Conservation (phyloP, 768 basidiomycete genomes). For the Mycena sanguinolenta region DNA sequence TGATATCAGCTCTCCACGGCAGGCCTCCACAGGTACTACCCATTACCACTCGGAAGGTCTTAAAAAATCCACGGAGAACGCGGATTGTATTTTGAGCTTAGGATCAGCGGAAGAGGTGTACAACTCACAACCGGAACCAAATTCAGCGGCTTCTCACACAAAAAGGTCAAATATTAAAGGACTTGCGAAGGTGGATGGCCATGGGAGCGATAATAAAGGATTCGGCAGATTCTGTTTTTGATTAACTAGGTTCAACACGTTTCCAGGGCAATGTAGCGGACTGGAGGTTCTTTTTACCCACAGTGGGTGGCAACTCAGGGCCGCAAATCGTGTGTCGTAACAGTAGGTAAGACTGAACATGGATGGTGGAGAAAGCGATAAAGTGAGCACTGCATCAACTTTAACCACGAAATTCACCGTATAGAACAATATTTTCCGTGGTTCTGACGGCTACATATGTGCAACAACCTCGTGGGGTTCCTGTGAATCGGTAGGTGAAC, state of each 20-base stretch:
- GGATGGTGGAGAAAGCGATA: background rate
- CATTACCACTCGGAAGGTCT: too few relatives aligned
- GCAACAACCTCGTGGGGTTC: background rate
- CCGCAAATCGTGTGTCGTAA: too few relatives aligned
- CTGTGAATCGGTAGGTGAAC: conserved; percentile 1
- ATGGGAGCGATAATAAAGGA: too few relatives aligned
- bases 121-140: too few relatives aligned
- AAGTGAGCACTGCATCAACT: background rate
- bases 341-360: background rate
- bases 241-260: background rate
- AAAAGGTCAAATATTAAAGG: conserved; percentile 6
- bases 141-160: background rate
- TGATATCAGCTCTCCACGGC: too few relatives aligned
- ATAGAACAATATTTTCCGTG: background rate
- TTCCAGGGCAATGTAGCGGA: background rate
- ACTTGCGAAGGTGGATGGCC: too few relatives aligned
- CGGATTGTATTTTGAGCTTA: too few relatives aligned
- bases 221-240: conserved; percentile 3
- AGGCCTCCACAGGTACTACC: too few relatives aligned
- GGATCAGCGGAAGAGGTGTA: background rate
- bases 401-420: background rate
- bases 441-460: background rate
- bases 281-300: background rate
- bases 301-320: background rate
- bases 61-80: too few relatives aligned